Evolutionary conservation across 306 rosid genomes (phyloP), one percentile per base, ranked within the genome.

Genomic region (Lithocarpus polystachyus): DNA sequence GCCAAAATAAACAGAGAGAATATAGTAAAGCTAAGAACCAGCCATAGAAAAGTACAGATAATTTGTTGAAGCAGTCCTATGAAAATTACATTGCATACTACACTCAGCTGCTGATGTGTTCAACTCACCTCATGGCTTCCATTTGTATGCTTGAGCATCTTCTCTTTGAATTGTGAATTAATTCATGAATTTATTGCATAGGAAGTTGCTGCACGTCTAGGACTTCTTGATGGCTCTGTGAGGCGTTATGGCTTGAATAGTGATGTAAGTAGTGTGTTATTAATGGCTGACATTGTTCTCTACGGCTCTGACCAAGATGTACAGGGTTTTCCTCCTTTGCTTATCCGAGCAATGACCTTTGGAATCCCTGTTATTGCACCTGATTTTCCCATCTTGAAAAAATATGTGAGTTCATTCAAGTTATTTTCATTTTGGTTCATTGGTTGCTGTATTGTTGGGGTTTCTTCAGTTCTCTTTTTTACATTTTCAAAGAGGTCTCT

Each of bases 251-350:
- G 99, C 72, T 87, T 91, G 80, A 83, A 95, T 81, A 81, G 89
- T 84, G 99, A 93, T n/a, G 92, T 88, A 82, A 83, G 87, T 81
- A 72, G 89, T 75, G 89, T 89, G 79, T 76, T 95, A 78, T 85
- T 88, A 73, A 93, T 93, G 94, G 96, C 99, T 83, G 99, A 95
- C 89, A 89, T 95, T 80, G 80, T 93, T 79, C 84, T 95, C 59
- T 95, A 95, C 68, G 99, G 94, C 85, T 90, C 98, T 82, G 85
- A 91, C 65, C 99, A 95, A 93, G 94, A 91, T 78, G 84, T 84
- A 59, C 99, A 95, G 84, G 95, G 93, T 72, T 93, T 95, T 89
- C 98, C 99, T 67, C 92, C 97, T 75, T 87, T 95, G 78, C 90
- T 93, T 59, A 82, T 89, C 54, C 92, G 93, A 77, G 93, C 99